Evolutionary conservation across 208 protist species (phyloP), one percentile per base, ranked within the genome.

Genomic region (Leishmania martiniquensis): DNA sequence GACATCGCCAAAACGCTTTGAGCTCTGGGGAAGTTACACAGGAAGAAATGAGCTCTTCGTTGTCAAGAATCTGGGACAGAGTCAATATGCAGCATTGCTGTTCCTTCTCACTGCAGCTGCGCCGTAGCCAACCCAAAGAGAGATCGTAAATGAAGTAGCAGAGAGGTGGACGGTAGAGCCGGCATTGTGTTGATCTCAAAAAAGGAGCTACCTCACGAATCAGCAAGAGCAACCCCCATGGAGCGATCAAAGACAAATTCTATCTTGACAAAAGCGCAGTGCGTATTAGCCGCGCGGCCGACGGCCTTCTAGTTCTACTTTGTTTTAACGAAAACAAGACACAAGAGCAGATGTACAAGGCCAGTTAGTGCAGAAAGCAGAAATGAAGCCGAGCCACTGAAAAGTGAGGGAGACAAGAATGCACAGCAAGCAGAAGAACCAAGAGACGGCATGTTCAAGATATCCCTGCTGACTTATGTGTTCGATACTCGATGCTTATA

Each of bases 1-100:
- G 89, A 84, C 91, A 95, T 95, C 55, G 22, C 39, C 52, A n/a
- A 59, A 7, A 42, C 1, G 3, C 25, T 76, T 60, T 59, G 15
- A 59, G 65, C 34, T 44, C 65, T 69, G 20, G 17, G 12, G 22
- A 12, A 6, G 13, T 12, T 4, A 65, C 22, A 22, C 49, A 17
- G 34, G 29, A 37, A 42, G 42, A 67, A 4, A 45, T 22, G 44
- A 51, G 25, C 39, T 6, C 49, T 3, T 69, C 42, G 42, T 34
- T 22, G 25, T 17, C 39, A 49, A 29, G 34, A 49, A 2, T 49
- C 7, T 51, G 65, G 29, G 39, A 25, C 39, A 47, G 25, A 34
- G 25, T 6, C 65, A 42, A 44, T 34, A 0, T 15, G 12, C 20
- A 12, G 51, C 20, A 1, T 69, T 69, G 37, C 25, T 47, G 2